Conservation (phyloP, 2,329 filamentous ascomycete species). For the Pseudopithomyces chartarum region DNA sequence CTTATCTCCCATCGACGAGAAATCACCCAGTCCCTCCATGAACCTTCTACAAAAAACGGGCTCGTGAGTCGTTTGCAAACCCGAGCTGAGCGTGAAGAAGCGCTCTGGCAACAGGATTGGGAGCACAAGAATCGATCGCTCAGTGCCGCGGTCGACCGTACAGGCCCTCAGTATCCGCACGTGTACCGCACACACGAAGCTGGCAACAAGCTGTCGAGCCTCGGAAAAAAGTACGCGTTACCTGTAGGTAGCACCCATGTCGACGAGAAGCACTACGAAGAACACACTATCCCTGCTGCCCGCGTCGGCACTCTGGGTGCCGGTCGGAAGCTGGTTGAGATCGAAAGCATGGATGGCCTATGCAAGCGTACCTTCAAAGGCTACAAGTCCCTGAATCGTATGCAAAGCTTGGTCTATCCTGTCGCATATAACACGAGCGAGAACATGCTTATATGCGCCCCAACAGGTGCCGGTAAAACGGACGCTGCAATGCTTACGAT, state of each 20-base stretch:
- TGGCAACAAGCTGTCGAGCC: conserved; percentile 80
- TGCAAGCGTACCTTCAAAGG: conserved; percentile 92
- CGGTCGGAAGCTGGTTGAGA: conserved; percentile 76
- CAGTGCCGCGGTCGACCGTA: conserved; percentile 70
- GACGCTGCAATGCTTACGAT: conserved; percentile 98
- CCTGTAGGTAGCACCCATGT: conserved; percentile 74
- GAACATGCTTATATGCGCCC: conserved; percentile 98
- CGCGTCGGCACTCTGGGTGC: conserved; percentile 75
- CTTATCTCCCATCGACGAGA: conserved; percentile 78
- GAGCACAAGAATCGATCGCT: conserved; percentile 81
- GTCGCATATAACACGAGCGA: conserved; percentile 95
- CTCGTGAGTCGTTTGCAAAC: conserved; percentile 68
- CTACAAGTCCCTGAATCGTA: conserved; percentile 91
- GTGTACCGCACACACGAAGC: conserved; percentile 85
- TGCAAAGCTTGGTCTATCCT: conserved; percentile 96
- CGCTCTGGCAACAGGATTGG: conserved; percentile 74
- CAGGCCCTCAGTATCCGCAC: conserved; percentile 84
- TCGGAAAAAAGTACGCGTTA: conserved; percentile 81
- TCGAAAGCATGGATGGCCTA: conserved; percentile 83
- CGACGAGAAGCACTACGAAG: conserved; percentile 82
- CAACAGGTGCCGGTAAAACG: conserved; percentile 97
- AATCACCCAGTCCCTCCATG: conserved; percentile 53
- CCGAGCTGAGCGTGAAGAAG: conserved; percentile 77
- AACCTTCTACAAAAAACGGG: conserved; percentile 47
- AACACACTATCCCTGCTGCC: conserved; percentile 83